Base-by-base conservation (phyloP, 1,284 basidiomycete genomes). In the Cutaneotrichosporon mucoides region DNA sequence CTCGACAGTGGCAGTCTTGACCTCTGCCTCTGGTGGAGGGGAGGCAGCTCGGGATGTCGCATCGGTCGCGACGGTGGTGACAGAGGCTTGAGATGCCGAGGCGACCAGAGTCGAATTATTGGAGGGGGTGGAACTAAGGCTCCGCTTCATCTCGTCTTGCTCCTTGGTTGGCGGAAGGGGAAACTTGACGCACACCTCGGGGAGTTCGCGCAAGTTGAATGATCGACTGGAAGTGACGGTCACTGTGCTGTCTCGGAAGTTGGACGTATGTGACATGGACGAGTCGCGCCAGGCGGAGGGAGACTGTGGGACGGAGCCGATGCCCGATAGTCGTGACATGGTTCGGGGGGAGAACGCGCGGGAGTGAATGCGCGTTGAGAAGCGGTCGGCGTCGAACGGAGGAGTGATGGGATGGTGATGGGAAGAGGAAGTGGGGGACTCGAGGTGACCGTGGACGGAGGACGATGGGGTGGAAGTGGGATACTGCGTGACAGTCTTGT, bases 151-250 rank as follows among this genome's bases (percentile, higher is more conserved):
- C 12, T 36, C 33, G 34, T 48, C 34, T 10, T 36, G 33, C 46
- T 48, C 46, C 6, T 40, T 51, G 1, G 49, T 15, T 3, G 49
- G 49, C 10, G 49, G 49, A 11, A 51, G 38, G 4, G 49, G 49
- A 15, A 51, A 51, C 16, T 51, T 40, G 38, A 41, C 38, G 38
- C 49, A 51, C 15, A 51, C 38, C 2, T 40, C 37, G 10, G 49
- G 49, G 15, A 51, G 49, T 10, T 51, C 49, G 11, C 49, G 49
- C 37, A 51, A 36, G 12, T 51, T 51, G 49, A 51, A 8, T 3
- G 37, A 41, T 10, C 38, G 49, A 5, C 37, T 41, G 8, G 37
- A 41, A 10, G 38, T 24, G 24, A 51, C 16, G 10, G 49, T 51
- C 24, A 13, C 49, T 9, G 24, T 40, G 38, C 37, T 40, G 16